Evolutionary conservation across 129 eudicot species (phyloP), one percentile per base, ranked within the genome.

Genomic region (Tagetes erecta): DNA sequence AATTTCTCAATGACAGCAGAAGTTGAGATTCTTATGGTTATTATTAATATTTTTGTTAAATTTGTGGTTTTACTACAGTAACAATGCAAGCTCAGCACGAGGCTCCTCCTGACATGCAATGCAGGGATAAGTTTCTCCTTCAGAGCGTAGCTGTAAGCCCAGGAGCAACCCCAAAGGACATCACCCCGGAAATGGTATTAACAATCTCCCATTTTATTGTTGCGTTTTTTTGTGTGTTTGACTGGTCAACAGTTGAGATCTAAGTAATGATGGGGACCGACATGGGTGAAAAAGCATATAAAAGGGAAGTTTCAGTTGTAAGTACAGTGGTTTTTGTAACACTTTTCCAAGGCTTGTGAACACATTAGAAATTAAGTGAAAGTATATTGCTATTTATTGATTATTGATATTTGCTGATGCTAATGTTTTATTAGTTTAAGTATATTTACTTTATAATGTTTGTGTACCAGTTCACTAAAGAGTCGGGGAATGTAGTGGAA

Each of bases 71-170:
- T 62, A 49, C 9, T 73, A 38, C 76, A 93, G 98, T 93, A 31
- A 93, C 98, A 73, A 93, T 93, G 98, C 98, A 93, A 86, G 96
- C 96, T 70, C 98, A 90, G 68, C 90, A 86, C 81, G 98, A 93
- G 70, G 86, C 91, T 77, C 98, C 98, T 75, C 64, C 97, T 52
- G 98, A 88, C 68, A 80, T 90, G 95, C 96, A 93, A 80, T 93
- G 98, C 81, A 90, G 80, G 74, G 98, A 93, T 72, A 93, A 93
- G 62, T 93, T 93, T 83, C 89, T 93, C 77, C 97, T 93, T 78
- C 98, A 93, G 78, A 86, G 98, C 78, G 96, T 86, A 63, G 75
- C 83, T 69, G 90, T 86, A 40, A 81, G 64, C 41, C 45, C 83
- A 10, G 98, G 84, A 40, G 83, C 82, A 75, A 57, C 85, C 49